A percentile compares a stretch with the other conserved stretches of the same genome.
phyloP scores from a whole-genome alignment of 129 eudicot genomes.

The sunflower (Helianthus annuus) region DNA sequence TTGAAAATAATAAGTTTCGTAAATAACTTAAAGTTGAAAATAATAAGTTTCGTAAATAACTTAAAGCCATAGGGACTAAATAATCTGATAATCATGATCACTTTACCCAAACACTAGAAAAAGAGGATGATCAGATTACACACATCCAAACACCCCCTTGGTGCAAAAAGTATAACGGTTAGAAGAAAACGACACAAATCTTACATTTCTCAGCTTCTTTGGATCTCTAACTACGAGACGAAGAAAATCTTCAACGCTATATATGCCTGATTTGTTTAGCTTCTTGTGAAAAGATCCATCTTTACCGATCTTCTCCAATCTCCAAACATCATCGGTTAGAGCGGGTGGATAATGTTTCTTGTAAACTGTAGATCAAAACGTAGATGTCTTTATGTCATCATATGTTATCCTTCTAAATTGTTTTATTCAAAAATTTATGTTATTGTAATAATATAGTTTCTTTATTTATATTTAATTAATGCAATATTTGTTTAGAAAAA shows the following conservation, averaged over 20 bases:
- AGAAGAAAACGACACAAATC: background rate
- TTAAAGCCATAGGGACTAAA: too few species aligned
- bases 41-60: too few species aligned
- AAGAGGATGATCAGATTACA: too few species aligned
- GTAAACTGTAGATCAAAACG: slow-evolving; percentile 63
- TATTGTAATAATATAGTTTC: background rate
- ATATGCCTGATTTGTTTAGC: slow-evolving; percentile 78
- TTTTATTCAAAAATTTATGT: background rate
- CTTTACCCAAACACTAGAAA: background rate
- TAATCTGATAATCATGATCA: too few species aligned
- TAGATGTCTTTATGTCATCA: background rate
- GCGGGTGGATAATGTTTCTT: slow-evolving; percentile 99
- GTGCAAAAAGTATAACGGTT: too few species aligned
- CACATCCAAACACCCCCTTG: too few species aligned
- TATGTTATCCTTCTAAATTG: background rate
- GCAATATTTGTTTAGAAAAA: background rate
- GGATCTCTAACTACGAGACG: slow-evolving; percentile 86
- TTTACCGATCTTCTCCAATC: slow-evolving; percentile 98
- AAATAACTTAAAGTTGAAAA: too few species aligned
- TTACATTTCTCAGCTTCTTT: slow-evolving; percentile 82
- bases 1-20: too few species aligned
- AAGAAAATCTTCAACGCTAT: slow-evolving; percentile 85
- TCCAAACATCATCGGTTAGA: slow-evolving; percentile 89
- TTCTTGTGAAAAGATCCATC: slow-evolving; percentile 98
- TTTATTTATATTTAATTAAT: background rate